Evolutionary conservation across 768 basidiomycete genomes (phyloP).

Genomic region (Xerocomus spinulosus): DNA sequence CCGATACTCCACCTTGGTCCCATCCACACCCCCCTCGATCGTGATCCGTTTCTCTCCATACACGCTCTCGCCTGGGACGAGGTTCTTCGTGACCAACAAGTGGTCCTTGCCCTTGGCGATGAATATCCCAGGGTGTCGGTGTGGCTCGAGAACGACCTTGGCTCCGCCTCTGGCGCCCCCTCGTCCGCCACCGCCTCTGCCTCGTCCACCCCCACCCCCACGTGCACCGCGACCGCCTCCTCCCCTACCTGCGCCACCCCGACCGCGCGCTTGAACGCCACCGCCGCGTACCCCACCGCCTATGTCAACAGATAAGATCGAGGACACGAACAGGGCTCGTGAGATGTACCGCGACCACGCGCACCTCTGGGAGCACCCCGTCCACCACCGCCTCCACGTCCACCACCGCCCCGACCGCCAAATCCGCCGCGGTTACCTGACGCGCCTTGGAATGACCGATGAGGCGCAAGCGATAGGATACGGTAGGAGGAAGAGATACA

Average conservation of each 20-base stretch:
- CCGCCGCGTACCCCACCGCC: constrained; percentile 16
- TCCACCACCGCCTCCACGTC: constrained; percentile 25
- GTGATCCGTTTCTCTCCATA: constrained; percentile 98
- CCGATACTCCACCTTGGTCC: constrained; percentile 90
- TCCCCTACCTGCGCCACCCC: constrained; percentile 37
- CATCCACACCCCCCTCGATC: constrained; percentile 69
- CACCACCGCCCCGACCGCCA: constrained; percentile 39
- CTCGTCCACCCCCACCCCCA: constrained; percentile 47
- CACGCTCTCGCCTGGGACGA: constrained; percentile 95
- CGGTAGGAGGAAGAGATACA: background rate
- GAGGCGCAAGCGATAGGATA: background rate
- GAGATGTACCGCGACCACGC: constrained; percentile 36
- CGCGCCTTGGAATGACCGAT: constrained; percentile 36
- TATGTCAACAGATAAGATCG: constrained; percentile 4
- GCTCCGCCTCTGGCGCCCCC: constrained; percentile 79
- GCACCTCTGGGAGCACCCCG: constrained; percentile 39
- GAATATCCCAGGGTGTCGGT: constrained; percentile 92
- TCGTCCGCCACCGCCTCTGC: constrained; percentile 57
- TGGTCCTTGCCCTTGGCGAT: constrained; percentile 97
- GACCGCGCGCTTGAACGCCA: constrained; percentile 28
- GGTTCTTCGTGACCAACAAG: constrained; percentile 94
- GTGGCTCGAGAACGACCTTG: constrained; percentile 90
- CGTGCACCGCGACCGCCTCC: constrained; percentile 45
- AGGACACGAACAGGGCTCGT: background rate
- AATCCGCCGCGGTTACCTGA: constrained; percentile 78